Evolutionary conservation across 805 yeast genomes (phyloP).

Genomic region (Kodamaea kakaduensis): DNA sequence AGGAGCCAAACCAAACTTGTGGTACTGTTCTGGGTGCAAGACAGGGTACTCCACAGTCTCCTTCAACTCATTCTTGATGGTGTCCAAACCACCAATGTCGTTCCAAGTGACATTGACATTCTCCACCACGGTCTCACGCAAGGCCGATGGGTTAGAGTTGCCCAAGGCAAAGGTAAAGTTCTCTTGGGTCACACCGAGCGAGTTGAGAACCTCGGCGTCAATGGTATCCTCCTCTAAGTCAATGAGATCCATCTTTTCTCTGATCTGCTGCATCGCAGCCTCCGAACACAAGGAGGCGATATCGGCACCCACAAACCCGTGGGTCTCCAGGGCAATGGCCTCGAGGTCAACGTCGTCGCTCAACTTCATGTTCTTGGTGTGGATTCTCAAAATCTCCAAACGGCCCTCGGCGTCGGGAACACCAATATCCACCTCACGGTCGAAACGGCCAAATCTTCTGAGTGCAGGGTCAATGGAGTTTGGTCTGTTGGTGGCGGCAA

Average conservation of each 20-base stretch:
- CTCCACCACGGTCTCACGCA: slow-evolving; percentile 99
- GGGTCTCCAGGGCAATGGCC: slow-evolving; percentile 94
- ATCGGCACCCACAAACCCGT: slow-evolving; percentile 99
- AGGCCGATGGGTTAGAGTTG: slow-evolving; percentile 96
- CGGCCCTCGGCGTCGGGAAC: slow-evolving; percentile 98
- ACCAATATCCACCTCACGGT: slow-evolving; percentile 83
- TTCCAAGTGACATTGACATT: slow-evolving; percentile 99
- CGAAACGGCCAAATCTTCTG: slow-evolving; percentile 82
- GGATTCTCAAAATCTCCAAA: slow-evolving; percentile 92
- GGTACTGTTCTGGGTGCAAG: slow-evolving; percentile 96
- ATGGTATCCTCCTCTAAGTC: slow-evolving; percentile 95
- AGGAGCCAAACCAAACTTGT: slow-evolving; percentile 96
- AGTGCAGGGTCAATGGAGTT: slow-evolving; percentile 83
- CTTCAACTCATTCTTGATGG: slow-evolving; percentile 92
- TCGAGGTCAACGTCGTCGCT: slow-evolving; percentile 94
- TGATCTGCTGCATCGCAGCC: slow-evolving; percentile 99
- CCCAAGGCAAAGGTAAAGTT: slow-evolving; percentile 97
- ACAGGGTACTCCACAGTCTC: slow-evolving; percentile 99
- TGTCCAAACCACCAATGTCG: slow-evolving; percentile 97
- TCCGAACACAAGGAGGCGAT: slow-evolving; percentile 98
- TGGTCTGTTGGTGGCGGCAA: slow-evolving; percentile 94
- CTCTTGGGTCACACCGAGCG: slow-evolving; percentile 97
- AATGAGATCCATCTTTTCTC: slow-evolving; percentile 98
- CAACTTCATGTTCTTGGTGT: slow-evolving; percentile 97
- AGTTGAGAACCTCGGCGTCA: slow-evolving; percentile 94